These are phyloP conservation scores for Fusarium mexicanum DNA, from an alignment of 2,329 filamentous ascomycete genomes.

Conservation along the genomic window DNA sequence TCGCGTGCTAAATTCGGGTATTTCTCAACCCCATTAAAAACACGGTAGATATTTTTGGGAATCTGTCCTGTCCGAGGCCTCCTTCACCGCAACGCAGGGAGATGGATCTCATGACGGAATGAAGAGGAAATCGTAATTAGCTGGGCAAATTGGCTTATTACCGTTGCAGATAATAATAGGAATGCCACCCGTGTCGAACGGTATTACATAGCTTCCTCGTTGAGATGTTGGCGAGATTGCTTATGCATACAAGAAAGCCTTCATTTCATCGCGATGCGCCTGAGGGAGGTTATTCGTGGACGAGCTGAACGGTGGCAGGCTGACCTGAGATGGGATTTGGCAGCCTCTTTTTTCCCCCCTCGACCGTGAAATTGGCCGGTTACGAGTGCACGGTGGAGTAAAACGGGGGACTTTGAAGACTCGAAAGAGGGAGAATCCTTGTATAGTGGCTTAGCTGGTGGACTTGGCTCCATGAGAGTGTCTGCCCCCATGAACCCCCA, in stretches of 20 bases:
- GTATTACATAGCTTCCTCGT: conserved; percentile 4
- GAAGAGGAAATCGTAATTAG: conserved; percentile 38
- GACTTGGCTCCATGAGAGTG: conserved; percentile 15
- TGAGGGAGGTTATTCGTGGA: conserved; percentile 27
- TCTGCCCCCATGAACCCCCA: conserved; percentile 14
- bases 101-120: conserved; percentile 32
- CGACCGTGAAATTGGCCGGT: conserved; percentile 36
- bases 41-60: conserved; percentile 8
- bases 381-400: conserved; percentile 27
- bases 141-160: conserved; percentile 39
- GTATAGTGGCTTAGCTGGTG: conserved; percentile 36
- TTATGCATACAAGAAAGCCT: conserved; percentile 20
- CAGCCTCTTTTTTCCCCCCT: conserved; percentile 24
- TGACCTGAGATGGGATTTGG: conserved; percentile 29
- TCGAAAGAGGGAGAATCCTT: conserved; percentile 38
- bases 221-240: conserved; percentile 35
- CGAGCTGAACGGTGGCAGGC: conserved; percentile 16
- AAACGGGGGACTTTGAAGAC: conserved; percentile 24
- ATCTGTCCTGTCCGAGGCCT: conserved; percentile 25
- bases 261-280: conserved; percentile 14
- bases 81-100: conserved; percentile 27
- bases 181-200: conserved; percentile 25
- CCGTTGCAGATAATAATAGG: conserved; percentile 25
- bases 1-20: conserved; percentile 24
- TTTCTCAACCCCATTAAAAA: conserved; percentile 4